A percentile compares a stretch with the other conserved stretches of the same genome.
Evolutionary conservation across 108 stramenopile species (phyloP).

Genomic region (Stephanodiscus triporus): DNA sequence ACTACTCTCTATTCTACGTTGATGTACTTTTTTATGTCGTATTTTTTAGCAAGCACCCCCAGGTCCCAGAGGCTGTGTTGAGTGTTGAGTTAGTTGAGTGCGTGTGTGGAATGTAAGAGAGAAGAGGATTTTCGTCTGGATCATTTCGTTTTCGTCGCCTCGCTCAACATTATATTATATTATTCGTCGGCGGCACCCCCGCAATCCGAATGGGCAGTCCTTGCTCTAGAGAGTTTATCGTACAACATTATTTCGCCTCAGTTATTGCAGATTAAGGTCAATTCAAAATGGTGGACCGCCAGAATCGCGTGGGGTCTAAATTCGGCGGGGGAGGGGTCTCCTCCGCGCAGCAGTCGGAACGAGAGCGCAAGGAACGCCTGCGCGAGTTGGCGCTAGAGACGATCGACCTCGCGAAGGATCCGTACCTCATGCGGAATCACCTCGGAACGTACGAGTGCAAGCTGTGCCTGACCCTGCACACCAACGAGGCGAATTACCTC

Average conservation of each 20-base stretch:
- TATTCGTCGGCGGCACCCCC: neutral
- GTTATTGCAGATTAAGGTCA: neutral
- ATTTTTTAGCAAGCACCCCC: no score
- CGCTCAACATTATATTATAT: no score
- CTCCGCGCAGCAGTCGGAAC: conserved; percentile 85
- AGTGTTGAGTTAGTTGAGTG: no score
- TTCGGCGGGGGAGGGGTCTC: conserved; percentile 98
- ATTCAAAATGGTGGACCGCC: conserved; percentile 73
- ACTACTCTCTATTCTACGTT: no score
- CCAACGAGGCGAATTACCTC: conserved; percentile 98
- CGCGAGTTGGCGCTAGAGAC: conserved; percentile 96
- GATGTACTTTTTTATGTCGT: no score
- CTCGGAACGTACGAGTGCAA: conserved; percentile 99
- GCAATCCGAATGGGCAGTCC: no score
- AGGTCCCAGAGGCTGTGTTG: no score
- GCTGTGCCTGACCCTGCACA: conserved; percentile 97
- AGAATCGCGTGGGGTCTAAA: conserved; percentile 97
- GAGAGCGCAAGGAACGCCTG: conserved; percentile 97
- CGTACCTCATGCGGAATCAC: conserved; percentile 99
- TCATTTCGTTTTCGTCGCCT: no score
- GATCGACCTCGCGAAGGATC: conserved; percentile 99
- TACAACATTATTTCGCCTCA: no score
- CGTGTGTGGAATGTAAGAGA: no score
- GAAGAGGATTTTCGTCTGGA: no score
- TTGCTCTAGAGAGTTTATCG: no score